Conservation (phyloP, 495 filamentous ascomycete genomes). For the Penicillium ochrochloron region DNA sequence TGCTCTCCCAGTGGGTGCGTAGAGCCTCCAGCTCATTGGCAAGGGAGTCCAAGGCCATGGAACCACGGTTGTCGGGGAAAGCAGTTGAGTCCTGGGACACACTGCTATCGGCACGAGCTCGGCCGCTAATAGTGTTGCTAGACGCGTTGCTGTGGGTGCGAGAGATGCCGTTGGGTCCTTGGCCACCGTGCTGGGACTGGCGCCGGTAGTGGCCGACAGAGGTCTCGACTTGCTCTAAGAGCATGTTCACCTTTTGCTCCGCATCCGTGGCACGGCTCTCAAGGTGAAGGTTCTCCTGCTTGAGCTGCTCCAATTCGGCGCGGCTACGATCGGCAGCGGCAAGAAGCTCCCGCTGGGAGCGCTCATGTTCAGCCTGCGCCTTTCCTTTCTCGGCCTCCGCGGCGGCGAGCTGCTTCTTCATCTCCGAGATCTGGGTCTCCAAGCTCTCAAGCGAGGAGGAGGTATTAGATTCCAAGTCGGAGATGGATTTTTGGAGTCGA, state of each 20-base stretch:
- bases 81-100: constrained; percentile 63
- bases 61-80: constrained; percentile 72
- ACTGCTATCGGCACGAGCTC: constrained; percentile 48
- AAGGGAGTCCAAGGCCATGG: constrained; percentile 85
- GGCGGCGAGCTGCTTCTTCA: constrained; percentile 68
- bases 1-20: constrained; percentile 90
- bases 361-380: constrained; percentile 58
- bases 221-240: constrained; percentile 90
- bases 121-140: constrained; percentile 43
- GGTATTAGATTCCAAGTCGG: constrained; percentile 67
- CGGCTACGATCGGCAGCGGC: constrained; percentile 59
- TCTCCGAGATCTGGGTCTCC: constrained; percentile 68
- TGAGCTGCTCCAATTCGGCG: constrained; percentile 77
- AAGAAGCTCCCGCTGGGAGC: constrained; percentile 61
- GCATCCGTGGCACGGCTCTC: constrained; percentile 85
- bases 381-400: constrained; percentile 71
- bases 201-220: constrained; percentile 95
- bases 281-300: constrained; percentile 76
- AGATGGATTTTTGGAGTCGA: constrained; percentile 66
- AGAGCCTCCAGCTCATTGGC: constrained; percentile 89
- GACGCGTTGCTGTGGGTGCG: constrained; percentile 53
- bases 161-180: constrained; percentile 45
- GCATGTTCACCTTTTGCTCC: constrained; percentile 87
- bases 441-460: constrained; percentile 65
- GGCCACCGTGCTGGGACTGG: constrained; percentile 62